Base-by-base conservation (phyloP, 2,329 filamentous ascomycete species). In the Rosellinia necatrix region DNA sequence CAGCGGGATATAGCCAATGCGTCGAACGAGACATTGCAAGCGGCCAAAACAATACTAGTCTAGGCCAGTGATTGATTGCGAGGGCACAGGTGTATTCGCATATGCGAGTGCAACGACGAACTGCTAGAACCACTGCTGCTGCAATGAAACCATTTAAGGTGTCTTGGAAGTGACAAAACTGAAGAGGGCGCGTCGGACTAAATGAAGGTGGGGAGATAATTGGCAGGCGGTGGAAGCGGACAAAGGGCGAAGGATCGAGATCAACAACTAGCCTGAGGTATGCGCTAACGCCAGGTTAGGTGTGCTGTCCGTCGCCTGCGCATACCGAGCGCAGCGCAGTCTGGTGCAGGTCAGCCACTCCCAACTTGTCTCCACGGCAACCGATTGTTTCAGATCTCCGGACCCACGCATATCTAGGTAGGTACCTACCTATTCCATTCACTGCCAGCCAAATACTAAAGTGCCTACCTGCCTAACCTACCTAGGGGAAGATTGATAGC, bases 141-240 rank as follows among this genome's bases (percentile, higher is more conserved):
- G 50, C 50, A 54, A 60, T 60, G 61, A 64, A 63, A 63, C 63
- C 63, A 56, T 58, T 60, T 60, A 53, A 59, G 53, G 52, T 56
- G 49, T 53, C 47, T 40, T 58, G 53, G 53, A 34, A 44, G 27
- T 22, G 24, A 25, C 40, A 47, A 48, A 17, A 32, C 24, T 17
- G 29, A 46, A 55, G 50, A 46, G 38, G 34, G 21, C 35, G 48
- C 25, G 37, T 42, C 49, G 22, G 29, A 17, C 52, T 57, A 53
- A 56, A 55, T 64, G 61, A 64, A 67, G 65, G 65, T 65, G 65
- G 60, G 60, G 62, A 63, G 49, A 38, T 44, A 49, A 53, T 53
- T 48, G 57, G 58, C 53, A 59, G 49, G 34, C 29, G 35, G 34
- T 17, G 30, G 27, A 35, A 12, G 19, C 32, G 25, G 17, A 32